Conservation (phyloP, 805 yeast species). For the Teunomyces lycoperdinae region DNA sequence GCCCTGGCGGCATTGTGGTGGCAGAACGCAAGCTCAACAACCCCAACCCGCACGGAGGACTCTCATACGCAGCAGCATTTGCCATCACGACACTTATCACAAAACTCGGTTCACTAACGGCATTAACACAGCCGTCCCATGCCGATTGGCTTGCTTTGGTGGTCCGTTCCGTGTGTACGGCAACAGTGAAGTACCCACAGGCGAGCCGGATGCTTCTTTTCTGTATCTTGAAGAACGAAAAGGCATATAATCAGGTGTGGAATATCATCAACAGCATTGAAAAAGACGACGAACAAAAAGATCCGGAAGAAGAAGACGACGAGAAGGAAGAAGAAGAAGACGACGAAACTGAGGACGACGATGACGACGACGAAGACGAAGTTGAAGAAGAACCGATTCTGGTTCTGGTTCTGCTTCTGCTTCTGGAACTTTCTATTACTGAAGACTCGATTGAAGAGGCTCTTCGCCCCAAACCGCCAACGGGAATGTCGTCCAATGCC, state of each 20-base stretch:
- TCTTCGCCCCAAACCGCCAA: conserved; percentile 49
- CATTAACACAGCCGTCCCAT: conserved; percentile 38
- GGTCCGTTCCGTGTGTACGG: conserved; percentile 53
- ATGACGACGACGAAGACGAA: conserved; percentile 8
- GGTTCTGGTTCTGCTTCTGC: not conserved
- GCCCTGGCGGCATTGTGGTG: conserved; percentile 13
- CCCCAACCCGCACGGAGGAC: conserved; percentile 37
- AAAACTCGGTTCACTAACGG: conserved; percentile 31
- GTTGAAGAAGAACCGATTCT: conserved; percentile 5
- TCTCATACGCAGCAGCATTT: conserved; percentile 51
- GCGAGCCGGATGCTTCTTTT: conserved; percentile 56
- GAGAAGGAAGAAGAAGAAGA: not conserved
- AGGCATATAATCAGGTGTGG: conserved; percentile 34
- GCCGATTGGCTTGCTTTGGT: conserved; percentile 58
- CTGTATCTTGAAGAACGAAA: conserved; percentile 43
- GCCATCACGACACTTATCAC: conserved; percentile 43
- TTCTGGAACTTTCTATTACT: not conserved
- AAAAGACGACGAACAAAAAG: conserved; percentile 5
- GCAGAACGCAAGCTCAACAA: conserved; percentile 25
- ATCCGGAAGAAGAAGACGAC: not conserved
- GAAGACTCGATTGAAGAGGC: conserved; percentile 31
- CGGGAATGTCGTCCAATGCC: conserved; percentile 60
- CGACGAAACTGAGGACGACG: not conserved
- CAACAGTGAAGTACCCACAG: conserved; percentile 47
- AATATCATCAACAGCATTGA: conserved; percentile 28